These are phyloP conservation scores for Echium plantagineum DNA, from an alignment of 257 asterid genomes.

Conservation along the genomic window DNA sequence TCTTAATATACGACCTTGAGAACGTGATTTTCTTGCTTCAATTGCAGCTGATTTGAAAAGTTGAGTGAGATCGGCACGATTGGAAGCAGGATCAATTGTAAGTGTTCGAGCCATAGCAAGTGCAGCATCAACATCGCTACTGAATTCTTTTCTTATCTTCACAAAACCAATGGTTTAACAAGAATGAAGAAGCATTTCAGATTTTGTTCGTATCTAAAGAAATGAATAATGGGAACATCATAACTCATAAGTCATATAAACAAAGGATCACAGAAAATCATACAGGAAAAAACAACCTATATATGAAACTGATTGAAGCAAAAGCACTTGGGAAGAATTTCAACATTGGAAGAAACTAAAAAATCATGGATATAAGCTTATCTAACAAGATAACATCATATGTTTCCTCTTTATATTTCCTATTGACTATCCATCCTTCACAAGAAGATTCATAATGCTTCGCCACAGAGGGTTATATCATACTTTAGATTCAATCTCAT, in stretches of 20 bases:
- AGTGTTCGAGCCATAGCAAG: constrained; percentile 50
- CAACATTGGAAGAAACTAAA: no score
- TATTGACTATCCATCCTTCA: no score
- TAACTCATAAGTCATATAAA: no score
- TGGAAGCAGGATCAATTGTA: constrained; percentile 50
- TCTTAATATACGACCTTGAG: constrained; percentile 69
- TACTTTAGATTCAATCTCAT: no score
- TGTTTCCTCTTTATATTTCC: no score
- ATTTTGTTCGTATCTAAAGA: neutral
- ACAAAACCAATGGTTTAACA: constrained; percentile 8
- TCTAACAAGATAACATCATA: no score
- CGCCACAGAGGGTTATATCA: no score
- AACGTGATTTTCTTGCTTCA: constrained; percentile 86
- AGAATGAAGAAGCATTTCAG: constrained; percentile 14
- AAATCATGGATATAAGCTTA: no score
- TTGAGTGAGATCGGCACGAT: constrained; percentile 70
- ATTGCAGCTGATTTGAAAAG: constrained; percentile 74
- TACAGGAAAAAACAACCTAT: neutral
- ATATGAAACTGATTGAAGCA: no score
- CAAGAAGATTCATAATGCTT: no score
- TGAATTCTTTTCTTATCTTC: constrained; percentile 81
- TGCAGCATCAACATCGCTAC: constrained; percentile 63
- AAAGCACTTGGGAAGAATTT: no score
- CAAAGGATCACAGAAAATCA: neutral
- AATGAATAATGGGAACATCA: neutral